Base-by-base conservation (phyloP, 2,329 filamentous ascomycete genomes). In the Microascus cirrosus region DNA sequence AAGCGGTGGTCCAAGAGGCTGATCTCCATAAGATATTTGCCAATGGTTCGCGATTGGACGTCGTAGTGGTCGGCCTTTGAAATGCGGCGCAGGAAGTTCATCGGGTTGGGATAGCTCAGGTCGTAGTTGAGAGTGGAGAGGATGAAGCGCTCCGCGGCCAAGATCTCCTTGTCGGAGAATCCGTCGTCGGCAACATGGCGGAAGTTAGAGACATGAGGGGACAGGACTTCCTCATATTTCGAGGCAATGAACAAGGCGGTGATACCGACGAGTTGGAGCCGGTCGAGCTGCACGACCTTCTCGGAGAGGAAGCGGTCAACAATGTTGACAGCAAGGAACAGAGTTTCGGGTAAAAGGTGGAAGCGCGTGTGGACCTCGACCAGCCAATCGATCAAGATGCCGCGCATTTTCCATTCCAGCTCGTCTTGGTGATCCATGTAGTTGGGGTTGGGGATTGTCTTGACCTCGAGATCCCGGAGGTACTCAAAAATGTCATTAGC, bases 61-160 rank as follows among this genome's bases (percentile, higher is more conserved):
- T 99, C 93, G 75, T 99, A 99, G 78, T 95, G 94, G 76, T 99
- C 95, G 68, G 94, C 95, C 80, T 99, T 99, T 61, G 93, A 97
- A 73, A 99, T 96, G 64, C 95, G 89, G 63, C 94, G 90, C 61
- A 99, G 84, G 77, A 99, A 99, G 81, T 99, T 99, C 94, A 99
- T 99, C 24, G 94, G 94, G 74, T 99, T 99, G 59, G 94, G 94
- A 69, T 96, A 99, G 77, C 92, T 96, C 62, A 99, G 84, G 70
- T 99, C 93, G 72, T 96, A 99, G 76, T 96, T 87, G 61, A 99
- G 82, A 6, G 91, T 91, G 63, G 84, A 83, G 56, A 99, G 85
- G 63, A 99, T 86, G 70, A 95, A 96, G 64, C 94, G 89, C 74
- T 99, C 94, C n/a, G 94, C 94, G 68, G 90, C 93, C 45, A 99